Conservation (phyloP, 139 green algal species). For the Chara braunii region DNA sequence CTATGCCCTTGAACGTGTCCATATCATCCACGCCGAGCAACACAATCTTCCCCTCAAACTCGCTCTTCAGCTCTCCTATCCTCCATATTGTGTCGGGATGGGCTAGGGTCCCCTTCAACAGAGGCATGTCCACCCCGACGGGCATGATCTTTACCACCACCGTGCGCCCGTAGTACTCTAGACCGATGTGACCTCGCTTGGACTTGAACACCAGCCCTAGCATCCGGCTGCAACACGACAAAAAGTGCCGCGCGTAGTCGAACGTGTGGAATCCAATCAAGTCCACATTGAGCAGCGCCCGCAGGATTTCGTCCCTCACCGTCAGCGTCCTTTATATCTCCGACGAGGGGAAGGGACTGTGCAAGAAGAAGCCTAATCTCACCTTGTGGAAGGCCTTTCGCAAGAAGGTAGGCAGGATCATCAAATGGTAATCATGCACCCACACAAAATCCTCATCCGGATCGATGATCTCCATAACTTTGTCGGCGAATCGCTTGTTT, state of each 20-base stretch:
- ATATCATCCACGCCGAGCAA: conserved; percentile 92
- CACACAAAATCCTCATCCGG: conserved; percentile 81
- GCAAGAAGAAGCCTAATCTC: conserved; percentile 42
- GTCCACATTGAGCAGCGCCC: conserved; percentile 88
- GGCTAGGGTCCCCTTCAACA: conserved; percentile 66
- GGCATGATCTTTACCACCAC: conserved; percentile 97
- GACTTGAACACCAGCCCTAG: conserved; percentile 91
- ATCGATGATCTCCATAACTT: conserved; percentile 49
- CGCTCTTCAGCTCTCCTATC: conserved; percentile 70
- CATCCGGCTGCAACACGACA: conserved; percentile 90
- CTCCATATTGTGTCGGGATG: conserved; percentile 86
- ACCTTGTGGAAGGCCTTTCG: conserved; percentile 50
- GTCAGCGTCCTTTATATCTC: conserved; percentile 97
- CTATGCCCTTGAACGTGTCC: conserved; percentile 91
- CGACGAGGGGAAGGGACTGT: conserved; percentile 83
- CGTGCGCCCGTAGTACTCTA: conserved; percentile 92
- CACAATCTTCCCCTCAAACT: conserved; percentile 62
- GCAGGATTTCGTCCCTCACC: conserved; percentile 83
- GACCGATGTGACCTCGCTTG: conserved; percentile 69
- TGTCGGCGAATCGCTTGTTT: conserved; percentile 80
- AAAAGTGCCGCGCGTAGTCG: conserved; percentile 97
- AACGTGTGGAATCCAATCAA: conserved; percentile 97
- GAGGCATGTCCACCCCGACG: conserved; percentile 77
- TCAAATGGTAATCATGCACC: conserved; percentile 99
- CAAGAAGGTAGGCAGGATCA: conserved; percentile 89